Base-by-base conservation (phyloP, 768 basidiomycete genomes). In the Calocybe cyanea region DNA sequence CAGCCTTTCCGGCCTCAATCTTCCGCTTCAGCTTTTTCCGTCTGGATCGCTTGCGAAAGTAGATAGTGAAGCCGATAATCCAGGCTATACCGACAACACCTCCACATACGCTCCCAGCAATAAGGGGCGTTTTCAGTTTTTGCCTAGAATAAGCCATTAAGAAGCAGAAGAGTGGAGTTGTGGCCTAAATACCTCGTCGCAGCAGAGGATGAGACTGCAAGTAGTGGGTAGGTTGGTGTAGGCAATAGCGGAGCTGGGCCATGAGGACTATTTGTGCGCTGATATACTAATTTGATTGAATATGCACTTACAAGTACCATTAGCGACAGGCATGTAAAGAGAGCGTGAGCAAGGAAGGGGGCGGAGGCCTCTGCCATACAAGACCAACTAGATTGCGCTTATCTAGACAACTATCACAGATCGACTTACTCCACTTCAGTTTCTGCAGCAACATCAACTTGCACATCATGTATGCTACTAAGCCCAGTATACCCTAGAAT, bases 401-500 rank as follows among this genome's bases (percentile, higher is more conserved):
- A 6, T 28, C 25, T 5, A 28, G 25, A 6, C 5, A 28, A 11
- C 5, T 28, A 28, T 24, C 14, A 15, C 19, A n/a, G 25, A 8
- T 2, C 20, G 9, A 33, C 21, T n/a, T 30, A 13, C 33, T 57
- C 49, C 40, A 45, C 54, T 14, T n/a, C n/a, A n/a, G 40, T 50
- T 25, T 56, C 57, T 7, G 45, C 41, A 3, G 69, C 72, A 13
- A 78, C 79, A 38, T 62, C 69, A 17, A 83, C 73, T 58, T 84
- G 84, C 42, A 79, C 51, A 14, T 86, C 85, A 56, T 87, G 82
- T 19, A 84, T 78, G 54, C 78, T 87, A 60, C 75, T 64, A 53
- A 86, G 63, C 19, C 75, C 87, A 7, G 91, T 86, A 15, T 67
- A 74, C 39, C 70, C 64, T 51, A 93, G 59, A 25, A 93, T 83